Conservation (phyloP, 805 yeast genomes). For the Sugiyamaella marilandica region DNA sequence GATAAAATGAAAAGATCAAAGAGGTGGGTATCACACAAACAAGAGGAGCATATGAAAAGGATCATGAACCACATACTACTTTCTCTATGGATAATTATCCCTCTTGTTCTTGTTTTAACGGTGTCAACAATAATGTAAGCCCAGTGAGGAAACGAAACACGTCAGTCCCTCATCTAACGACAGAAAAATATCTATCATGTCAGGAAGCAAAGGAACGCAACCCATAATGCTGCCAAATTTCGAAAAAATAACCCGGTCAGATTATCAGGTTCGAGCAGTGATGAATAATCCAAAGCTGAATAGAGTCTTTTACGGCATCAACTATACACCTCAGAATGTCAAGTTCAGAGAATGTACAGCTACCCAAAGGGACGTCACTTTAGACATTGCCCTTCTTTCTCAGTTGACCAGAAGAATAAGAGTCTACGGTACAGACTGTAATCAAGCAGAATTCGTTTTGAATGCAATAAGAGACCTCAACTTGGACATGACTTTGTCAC, state of each 20-base stretch:
- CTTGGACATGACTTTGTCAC: conserved; percentile 50
- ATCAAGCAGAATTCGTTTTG: conserved; percentile 48
- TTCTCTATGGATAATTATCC: background rate
- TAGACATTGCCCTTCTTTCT: conserved; percentile 55
- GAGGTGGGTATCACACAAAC: background rate
- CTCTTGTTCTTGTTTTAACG: background rate
- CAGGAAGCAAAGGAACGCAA: background rate
- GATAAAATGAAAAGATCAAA: background rate
- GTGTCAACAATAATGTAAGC: conserved; percentile 2
- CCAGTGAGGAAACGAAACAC: background rate
- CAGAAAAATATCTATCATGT: background rate
- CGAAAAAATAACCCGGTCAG: conserved; percentile 1
- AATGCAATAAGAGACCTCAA: conserved; percentile 48
- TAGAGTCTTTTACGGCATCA: conserved; percentile 50
- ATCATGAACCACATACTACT: background rate
- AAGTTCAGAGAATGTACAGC: conserved; percentile 51
- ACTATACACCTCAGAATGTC: conserved; percentile 54
- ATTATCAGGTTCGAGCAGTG: conserved; percentile 33
- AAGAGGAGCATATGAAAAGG: background rate
- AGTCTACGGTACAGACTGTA: conserved; percentile 59
- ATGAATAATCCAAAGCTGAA: conserved; percentile 35
- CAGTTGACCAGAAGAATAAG: conserved; percentile 54
- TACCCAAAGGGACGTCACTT: conserved; percentile 43
- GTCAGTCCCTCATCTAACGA: background rate
- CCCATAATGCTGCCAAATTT: background rate